Evolutionary conservation across 2,329 filamentous ascomycete species (phyloP).

Genomic region (Massarina eburnea): DNA sequence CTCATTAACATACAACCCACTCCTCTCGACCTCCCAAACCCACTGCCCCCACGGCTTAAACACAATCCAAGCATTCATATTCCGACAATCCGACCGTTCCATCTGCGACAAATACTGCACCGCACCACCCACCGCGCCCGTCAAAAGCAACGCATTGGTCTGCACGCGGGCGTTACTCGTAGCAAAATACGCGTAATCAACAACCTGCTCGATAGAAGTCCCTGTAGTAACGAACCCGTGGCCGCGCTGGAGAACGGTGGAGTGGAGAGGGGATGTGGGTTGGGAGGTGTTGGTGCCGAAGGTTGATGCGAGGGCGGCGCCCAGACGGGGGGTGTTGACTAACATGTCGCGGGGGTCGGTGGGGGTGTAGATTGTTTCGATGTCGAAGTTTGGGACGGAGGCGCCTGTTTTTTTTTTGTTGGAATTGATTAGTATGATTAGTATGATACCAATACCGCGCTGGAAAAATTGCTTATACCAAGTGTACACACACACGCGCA

Average conservation of each 20-base stretch:
- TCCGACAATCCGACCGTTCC: constrained; percentile 39
- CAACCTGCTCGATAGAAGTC: constrained; percentile 38
- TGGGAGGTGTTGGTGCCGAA: constrained; percentile 21
- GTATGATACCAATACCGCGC: background rate
- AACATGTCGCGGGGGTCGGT: constrained; percentile 25
- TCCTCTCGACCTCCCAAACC: constrained; percentile 39
- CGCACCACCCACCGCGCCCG: constrained; percentile 21
- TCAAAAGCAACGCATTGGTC: constrained; percentile 31
- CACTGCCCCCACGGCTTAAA: constrained; percentile 45
- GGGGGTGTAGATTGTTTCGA: constrained; percentile 14
- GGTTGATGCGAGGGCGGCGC: constrained; percentile 20
- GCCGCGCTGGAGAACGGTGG: constrained; percentile 41
- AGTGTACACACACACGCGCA: no score
- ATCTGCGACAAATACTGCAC: constrained; percentile 30
- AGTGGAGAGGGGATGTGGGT: constrained; percentile 24
- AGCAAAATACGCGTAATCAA: constrained; percentile 43
- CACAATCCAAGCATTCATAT: constrained; percentile 31
- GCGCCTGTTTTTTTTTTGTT: constrained; percentile 6
- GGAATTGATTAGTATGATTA: no score
- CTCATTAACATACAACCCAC: constrained; percentile 37
- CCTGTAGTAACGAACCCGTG: constrained; percentile 46
- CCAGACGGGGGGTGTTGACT: constrained; percentile 21
- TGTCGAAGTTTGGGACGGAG: constrained; percentile 29
- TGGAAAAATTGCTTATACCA: background rate
- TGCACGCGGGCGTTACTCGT: constrained; percentile 40